Evolutionary conservation across 371 early-diverging fungal genomes (phyloP).

Genomic region (Mucor velutinosus): DNA sequence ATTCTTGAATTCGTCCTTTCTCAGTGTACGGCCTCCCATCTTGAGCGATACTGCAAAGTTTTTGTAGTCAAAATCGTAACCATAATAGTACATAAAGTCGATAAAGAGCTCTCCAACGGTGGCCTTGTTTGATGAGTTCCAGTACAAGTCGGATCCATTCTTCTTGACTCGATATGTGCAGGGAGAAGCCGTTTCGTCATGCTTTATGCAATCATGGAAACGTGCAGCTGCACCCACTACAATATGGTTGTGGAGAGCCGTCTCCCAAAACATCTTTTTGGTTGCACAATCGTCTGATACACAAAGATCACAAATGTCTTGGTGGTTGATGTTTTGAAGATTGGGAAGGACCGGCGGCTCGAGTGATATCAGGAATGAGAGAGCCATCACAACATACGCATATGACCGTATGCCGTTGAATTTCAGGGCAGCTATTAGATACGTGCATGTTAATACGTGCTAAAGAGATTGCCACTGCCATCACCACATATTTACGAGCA

Average conservation of each 20-base stretch:
- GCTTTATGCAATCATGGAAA: constrained; percentile 10
- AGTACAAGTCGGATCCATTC: not conserved
- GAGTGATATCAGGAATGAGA: constrained; percentile 3
- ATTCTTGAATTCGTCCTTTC: not conserved
- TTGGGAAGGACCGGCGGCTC: constrained; percentile 24
- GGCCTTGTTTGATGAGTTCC: constrained; percentile 7
- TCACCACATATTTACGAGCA: not conserved
- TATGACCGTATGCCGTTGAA: constrained; percentile 9
- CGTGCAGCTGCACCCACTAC: constrained; percentile 3
- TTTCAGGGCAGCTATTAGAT: not conserved
- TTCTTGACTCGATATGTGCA: not conserved
- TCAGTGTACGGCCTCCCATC: not conserved
- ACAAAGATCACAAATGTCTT: not conserved
- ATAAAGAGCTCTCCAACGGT: not conserved
- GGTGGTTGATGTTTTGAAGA: constrained; percentile 7
- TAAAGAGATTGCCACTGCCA: too few relatives aligned
- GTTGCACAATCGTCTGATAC: not conserved
- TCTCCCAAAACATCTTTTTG: constrained; percentile 11
- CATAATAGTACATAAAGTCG: constrained; percentile 20
- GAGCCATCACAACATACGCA: constrained; percentile 1
- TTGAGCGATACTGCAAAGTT: constrained; percentile 9
- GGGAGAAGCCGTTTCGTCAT: not conserved
- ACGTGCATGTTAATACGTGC: too few relatives aligned
- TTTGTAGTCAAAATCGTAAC: constrained; percentile 13
- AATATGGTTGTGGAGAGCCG: not conserved